Conservation (phyloP, 1,284 basidiomycete species). For the Puccinia novopanici region DNA sequence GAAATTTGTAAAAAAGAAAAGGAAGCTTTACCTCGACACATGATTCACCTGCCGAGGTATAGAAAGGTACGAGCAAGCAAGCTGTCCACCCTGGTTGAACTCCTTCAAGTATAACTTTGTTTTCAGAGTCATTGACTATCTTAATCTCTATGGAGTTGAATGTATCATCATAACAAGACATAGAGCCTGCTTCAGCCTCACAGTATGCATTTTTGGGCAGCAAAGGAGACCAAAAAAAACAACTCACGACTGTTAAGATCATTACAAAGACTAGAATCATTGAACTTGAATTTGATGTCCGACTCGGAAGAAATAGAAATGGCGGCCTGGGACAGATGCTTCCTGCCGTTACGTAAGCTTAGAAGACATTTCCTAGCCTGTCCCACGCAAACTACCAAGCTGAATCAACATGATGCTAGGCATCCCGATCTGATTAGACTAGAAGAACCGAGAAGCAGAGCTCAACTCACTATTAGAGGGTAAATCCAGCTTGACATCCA, state of each 20-base stretch:
- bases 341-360: slow-evolving; percentile 32
- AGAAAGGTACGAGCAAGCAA: slow-evolving; percentile 20
- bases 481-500: slow-evolving; percentile 33
- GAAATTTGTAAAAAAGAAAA: not conserved
- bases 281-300: slow-evolving; percentile 14
- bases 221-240: slow-evolving; percentile 53
- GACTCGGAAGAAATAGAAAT: slow-evolving; percentile 24
- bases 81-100: slow-evolving; percentile 8
- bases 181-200: not conserved
- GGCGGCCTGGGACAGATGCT: slow-evolving; percentile 16
- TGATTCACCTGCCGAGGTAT: not conserved
- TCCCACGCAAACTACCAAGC: slow-evolving; percentile 21
- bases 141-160: slow-evolving; percentile 1
- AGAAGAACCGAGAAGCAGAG: not conserved
- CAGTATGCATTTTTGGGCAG: slow-evolving; percentile 26
- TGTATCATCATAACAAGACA: not conserved
- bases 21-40: slow-evolving; percentile 2
- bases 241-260: not conserved
- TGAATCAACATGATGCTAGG: not conserved
- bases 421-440: not conserved
- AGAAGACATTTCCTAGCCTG: slow-evolving; percentile 15
- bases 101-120: slow-evolving; percentile 15
- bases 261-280: not conserved
- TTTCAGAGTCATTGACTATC: not conserved
- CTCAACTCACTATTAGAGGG: slow-evolving; percentile 31